phyloP scores from a whole-genome alignment of 257 asterid species.

The Primulina huaijiensis region DNA sequence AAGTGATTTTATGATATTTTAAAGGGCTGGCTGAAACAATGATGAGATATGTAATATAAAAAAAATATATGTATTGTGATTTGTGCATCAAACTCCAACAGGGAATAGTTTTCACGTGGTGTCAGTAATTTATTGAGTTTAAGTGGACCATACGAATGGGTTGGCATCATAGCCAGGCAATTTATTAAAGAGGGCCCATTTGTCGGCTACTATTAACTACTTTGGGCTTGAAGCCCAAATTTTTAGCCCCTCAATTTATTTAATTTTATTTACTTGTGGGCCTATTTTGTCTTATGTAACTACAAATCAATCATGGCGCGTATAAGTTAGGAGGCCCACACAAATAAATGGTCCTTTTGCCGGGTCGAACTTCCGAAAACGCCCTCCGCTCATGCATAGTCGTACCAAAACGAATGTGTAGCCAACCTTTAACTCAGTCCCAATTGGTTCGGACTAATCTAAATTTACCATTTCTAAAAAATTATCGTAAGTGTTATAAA shows the following conservation, averaged over 20 bases:
- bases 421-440: too few species aligned
- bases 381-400: too few species aligned
- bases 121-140: neutral
- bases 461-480: too few species aligned
- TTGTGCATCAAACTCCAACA: neutral
- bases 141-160: neutral
- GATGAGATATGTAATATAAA: too few species aligned
- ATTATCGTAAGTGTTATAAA: too few species aligned
- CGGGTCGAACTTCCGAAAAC: too few species aligned
- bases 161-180: neutral
- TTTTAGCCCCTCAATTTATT: neutral
- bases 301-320: neutral
- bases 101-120: conserved; percentile 1
- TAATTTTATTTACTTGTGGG: neutral
- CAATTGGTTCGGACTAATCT: too few species aligned
- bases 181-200: neutral
- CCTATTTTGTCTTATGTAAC: neutral
- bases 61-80: too few species aligned
- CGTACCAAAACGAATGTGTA: too few species aligned
- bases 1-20: too few species aligned
- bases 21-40: too few species aligned
- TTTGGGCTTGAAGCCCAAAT: neutral
- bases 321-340: neutral
- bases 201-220: neutral
- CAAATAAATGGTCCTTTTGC: neutral